Base-by-base conservation (phyloP, 371 early-diverging fungal species). In the Mortierella sp. region DNA sequence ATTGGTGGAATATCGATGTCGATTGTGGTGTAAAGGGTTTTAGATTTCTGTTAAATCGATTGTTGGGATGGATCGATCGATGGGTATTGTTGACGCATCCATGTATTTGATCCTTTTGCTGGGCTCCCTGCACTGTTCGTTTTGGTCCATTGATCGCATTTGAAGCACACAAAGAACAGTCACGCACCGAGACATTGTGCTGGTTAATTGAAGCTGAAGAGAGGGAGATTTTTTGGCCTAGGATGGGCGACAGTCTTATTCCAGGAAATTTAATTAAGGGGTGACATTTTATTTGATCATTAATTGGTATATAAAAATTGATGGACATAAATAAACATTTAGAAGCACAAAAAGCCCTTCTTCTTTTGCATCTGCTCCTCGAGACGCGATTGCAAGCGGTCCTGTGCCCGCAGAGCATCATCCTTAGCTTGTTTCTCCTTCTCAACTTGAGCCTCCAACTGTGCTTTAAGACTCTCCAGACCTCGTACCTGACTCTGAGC, bases 141-240 rank as follows among this genome's bases (percentile, higher is more conserved):
- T 15, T 34, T 22, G 32, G 58, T 35, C 35, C 58, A 57, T 15
- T 34, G 58, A 57, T 31, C 1, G 32, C 34, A 32, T 42, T 12
- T 35, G 26, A 29, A 42, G 22, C 40, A 37, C 31, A 42, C 29
- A 43, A 35, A 49, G 35, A 47, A 53, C 66, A 64, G 73, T 72
- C 73, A 73, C 74, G 74, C 74, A 73, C 74, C 74, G 74, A 73
- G 74, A 73, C 74, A 73, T 73, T 73, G 67, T 68, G 74, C 74
- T 73, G 74, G 65, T 51, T 67, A 63, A 55, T 70, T 65, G 67
- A 73, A 73, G 74, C 74, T 67, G 66, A 67, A 73, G 70, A 73
- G 68, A 63, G 51, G 68, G 68, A 66, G 51, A 67, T 64, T 31
- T 26, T 47, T 47, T 15, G 29, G 28, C 62, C 43, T 31, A 47